Conservation (phyloP, 768 basidiomycete genomes). For the Xerocomellus amylosporus region DNA sequence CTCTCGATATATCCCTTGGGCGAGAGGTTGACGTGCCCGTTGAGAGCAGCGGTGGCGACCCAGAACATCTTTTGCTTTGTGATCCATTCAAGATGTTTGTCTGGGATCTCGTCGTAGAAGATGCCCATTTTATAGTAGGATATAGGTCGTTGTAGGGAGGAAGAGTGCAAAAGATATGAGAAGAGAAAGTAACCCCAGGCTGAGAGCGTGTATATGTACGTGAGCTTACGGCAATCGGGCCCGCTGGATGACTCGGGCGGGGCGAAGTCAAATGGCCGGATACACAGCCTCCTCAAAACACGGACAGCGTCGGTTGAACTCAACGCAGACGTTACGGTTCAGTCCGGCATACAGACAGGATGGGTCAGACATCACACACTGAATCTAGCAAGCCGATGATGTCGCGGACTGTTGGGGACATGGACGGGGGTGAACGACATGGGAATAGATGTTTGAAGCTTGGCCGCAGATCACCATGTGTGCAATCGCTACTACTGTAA, state of each 20-base stretch:
- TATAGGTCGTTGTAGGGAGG: not conserved
- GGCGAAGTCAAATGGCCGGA: too few relatives aligned
- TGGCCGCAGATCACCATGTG: too few relatives aligned
- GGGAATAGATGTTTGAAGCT: too few relatives aligned
- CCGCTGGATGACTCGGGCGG: not conserved
- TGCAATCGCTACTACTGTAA: too few relatives aligned
- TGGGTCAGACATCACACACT: too few relatives aligned
- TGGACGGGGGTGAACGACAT: too few relatives aligned
- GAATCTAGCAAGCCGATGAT: too few relatives aligned
- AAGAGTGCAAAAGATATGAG: not conserved
- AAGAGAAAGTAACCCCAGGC: not conserved
- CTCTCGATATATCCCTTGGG: constrained; percentile 61
- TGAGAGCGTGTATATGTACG: not conserved
- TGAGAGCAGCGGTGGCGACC: constrained; percentile 66
- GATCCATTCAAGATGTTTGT: constrained; percentile 54
- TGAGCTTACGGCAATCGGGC: not conserved
- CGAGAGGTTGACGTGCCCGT: constrained; percentile 65
- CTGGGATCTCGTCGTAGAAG: constrained; percentile 55
- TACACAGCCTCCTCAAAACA: too few relatives aligned
- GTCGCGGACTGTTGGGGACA: too few relatives aligned
- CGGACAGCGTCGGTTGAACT: too few relatives aligned
- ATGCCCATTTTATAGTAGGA: constrained; percentile 45
- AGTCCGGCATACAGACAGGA: too few relatives aligned
- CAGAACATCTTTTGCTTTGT: constrained; percentile 64
- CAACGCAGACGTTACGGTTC: too few relatives aligned